These are phyloP conservation scores for Colletotrichum neosansevieriae DNA, from an alignment of 2,329 filamentous ascomycete species.

Conservation along the genomic window DNA sequence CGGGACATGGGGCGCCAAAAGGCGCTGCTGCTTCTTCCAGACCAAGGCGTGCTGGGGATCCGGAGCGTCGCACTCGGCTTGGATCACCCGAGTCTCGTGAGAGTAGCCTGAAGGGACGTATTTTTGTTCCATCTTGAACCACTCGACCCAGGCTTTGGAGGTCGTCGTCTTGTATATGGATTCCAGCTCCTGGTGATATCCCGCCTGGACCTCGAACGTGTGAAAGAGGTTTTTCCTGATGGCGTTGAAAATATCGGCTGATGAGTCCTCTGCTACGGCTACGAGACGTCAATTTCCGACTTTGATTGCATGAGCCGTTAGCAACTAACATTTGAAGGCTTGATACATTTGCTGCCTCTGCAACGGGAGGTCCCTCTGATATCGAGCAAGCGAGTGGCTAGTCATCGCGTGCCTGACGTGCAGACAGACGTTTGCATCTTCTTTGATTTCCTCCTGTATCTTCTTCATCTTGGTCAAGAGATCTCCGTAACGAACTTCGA, in stretches of 20 bases:
- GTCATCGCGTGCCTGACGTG: constrained; percentile 37
- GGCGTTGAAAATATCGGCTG: constrained; percentile 36
- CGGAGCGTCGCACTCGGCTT: constrained; percentile 47
- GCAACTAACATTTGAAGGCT: constrained; percentile 20
- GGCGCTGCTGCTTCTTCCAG: constrained; percentile 44
- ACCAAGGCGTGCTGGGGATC: constrained; percentile 46
- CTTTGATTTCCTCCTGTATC: constrained; percentile 35
- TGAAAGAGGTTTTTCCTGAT: constrained; percentile 44
- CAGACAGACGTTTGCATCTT: constrained; percentile 40
- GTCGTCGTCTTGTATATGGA: constrained; percentile 45
- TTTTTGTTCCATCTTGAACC: constrained; percentile 45
- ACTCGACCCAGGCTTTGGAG: constrained; percentile 44
- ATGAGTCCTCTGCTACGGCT: constrained; percentile 31
- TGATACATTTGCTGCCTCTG: constrained; percentile 35
- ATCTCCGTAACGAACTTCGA: constrained; percentile 41
- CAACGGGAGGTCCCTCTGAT: constrained; percentile 36
- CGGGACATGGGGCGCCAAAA: constrained; percentile 41
- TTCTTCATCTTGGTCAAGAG: constrained; percentile 39
- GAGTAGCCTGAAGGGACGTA: constrained; percentile 44
- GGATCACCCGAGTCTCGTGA: constrained; percentile 41
- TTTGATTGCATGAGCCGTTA: not conserved
- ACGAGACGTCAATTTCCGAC: not conserved
- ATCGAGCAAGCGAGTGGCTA: constrained; percentile 39
- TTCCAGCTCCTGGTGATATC: constrained; percentile 45
- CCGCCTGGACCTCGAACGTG: constrained; percentile 43